Percentiles rank a stretch among this genome's conserved stretches.
These are phyloP conservation scores for Echinochloa phyllopogon DNA, from an alignment of 176 grass and related monocot species.

Conservation along the genomic window DNA sequence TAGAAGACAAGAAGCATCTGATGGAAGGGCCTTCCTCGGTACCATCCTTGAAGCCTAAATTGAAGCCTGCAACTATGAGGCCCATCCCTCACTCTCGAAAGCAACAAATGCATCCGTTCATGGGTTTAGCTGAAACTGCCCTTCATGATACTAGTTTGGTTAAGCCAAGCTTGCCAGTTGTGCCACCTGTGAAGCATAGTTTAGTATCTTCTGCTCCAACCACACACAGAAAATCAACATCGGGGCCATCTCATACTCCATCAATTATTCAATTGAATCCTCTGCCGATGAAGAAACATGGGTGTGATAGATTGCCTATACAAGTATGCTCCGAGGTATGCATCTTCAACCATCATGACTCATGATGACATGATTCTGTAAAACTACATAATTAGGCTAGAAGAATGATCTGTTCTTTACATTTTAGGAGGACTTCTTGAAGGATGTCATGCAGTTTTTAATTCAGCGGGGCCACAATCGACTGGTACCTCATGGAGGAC, in stretches of 20 bases:
- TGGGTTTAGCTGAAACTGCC: slow-evolving; percentile 50
- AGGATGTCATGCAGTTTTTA: slow-evolving; percentile 96
- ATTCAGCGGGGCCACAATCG: slow-evolving; percentile 83
- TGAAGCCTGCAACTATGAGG: slow-evolving; percentile 75
- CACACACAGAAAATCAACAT: slow-evolving; percentile 78
- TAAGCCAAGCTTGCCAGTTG: slow-evolving; percentile 45
- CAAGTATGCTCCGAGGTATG: slow-evolving; percentile 85
- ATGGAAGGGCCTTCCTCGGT: slow-evolving; percentile 44
- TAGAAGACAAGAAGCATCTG: slow-evolving; percentile 43
- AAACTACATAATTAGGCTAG: neutral
- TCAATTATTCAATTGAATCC: slow-evolving; percentile 86
- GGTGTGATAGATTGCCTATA: slow-evolving; percentile 78
- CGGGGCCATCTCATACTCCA: slow-evolving; percentile 61
- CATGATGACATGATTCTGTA: slow-evolving; percentile 29
- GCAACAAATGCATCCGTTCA: slow-evolving; percentile 84
- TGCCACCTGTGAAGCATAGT: slow-evolving; percentile 67
- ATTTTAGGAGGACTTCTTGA: slow-evolving; percentile 86
- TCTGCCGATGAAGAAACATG: slow-evolving; percentile 96
- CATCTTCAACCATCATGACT: slow-evolving; percentile 24
- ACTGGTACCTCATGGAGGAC: slow-evolving; percentile 88
- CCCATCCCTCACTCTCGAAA: slow-evolving; percentile 82
- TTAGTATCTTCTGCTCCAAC: slow-evolving; percentile 48
- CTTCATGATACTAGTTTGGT: slow-evolving; percentile 54
- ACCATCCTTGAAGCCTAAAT: slow-evolving; percentile 44
- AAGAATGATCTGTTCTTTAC: slow-evolving; percentile 27